These are phyloP conservation scores for Pugionium dolabratum DNA, from an alignment of 345 rosid species.

Conservation along the genomic window DNA sequence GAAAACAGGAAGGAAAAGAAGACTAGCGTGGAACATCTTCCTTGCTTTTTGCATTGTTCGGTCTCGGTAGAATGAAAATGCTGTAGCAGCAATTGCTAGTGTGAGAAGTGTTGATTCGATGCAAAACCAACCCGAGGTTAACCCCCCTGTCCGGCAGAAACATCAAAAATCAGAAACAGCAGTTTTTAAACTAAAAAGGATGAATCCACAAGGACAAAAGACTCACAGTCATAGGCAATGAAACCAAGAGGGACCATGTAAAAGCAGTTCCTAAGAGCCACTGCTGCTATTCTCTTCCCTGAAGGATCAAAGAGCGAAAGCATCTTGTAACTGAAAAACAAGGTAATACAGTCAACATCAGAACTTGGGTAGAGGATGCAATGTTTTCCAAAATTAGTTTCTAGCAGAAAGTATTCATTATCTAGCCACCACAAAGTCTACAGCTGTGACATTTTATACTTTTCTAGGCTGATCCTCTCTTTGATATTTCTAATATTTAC, in stretches of 20 bases:
- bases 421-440: conserved; percentile 1
- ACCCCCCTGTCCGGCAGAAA: conserved; percentile 61
- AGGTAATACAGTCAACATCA: background rate
- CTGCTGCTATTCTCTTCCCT: conserved; percentile 73
- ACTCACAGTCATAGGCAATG: conserved; percentile 89
- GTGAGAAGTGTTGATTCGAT: conserved; percentile 69
- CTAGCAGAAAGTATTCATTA: background rate
- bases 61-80: conserved; percentile 76
- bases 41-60: conserved; percentile 68
- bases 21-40: conserved; percentile 84
- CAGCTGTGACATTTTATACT: background rate
- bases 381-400: background rate
- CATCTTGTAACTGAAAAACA: conserved; percentile 72
- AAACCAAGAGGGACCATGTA: conserved; percentile 84
- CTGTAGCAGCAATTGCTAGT: conserved; percentile 73
- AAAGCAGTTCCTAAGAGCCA: conserved; percentile 85
- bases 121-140: conserved; percentile 83
- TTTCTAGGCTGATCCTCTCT: background rate
- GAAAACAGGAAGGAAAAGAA: conserved; percentile 84
- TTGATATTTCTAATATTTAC: background rate
- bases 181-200: background rate
- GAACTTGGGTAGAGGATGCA: background rate
- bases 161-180: conserved; percentile 1
- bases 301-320: conserved; percentile 84
- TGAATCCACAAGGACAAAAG: conserved; percentile 5